phyloP scores from a whole-genome alignment of 768 basidiomycete species.

The Pilatotrama ljubarskyi region DNA sequence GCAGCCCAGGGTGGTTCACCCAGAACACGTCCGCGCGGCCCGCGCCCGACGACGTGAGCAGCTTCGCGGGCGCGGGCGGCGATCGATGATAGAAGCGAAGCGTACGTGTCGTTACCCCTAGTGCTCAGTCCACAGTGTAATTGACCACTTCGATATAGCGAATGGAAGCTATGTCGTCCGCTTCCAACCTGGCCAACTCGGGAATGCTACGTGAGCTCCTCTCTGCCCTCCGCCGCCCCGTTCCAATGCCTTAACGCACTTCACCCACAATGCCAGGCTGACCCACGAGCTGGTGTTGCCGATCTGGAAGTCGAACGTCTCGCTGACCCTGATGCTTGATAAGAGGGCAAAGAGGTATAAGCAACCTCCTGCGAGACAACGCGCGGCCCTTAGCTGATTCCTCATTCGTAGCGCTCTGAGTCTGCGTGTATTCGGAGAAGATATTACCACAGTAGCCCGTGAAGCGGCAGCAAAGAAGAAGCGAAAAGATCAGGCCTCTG shows the following conservation, averaged over 20 bases:
- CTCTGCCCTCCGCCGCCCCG: slow-evolving; percentile 4
- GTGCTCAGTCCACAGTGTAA: neutral
- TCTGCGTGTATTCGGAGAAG: slow-evolving; percentile 78
- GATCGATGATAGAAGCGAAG: slow-evolving; percentile 48
- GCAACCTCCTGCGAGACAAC: neutral
- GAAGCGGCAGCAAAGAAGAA: slow-evolving; percentile 35
- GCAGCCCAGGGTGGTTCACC: slow-evolving; percentile 38
- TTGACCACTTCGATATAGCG: slow-evolving; percentile 38
- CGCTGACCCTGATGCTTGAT: slow-evolving; percentile 90
- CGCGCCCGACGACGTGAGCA: slow-evolving; percentile 53
- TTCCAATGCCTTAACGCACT: neutral
- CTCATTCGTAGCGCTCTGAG: slow-evolving; percentile 69
- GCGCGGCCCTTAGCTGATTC: neutral
- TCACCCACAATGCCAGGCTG: slow-evolving; percentile 43
- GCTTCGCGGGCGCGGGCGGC: slow-evolving; percentile 38
- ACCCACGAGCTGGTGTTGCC: slow-evolving; percentile 87
- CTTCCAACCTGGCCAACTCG: slow-evolving; percentile 56
- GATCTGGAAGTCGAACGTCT: slow-evolving; percentile 91
- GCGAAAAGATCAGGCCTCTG: slow-evolving; percentile 8
- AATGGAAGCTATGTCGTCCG: slow-evolving; percentile 73
- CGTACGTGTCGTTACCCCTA: slow-evolving; percentile 42
- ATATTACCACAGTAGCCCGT: slow-evolving; percentile 59
- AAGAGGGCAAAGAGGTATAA: slow-evolving; percentile 87
- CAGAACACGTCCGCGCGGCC: slow-evolving; percentile 55
- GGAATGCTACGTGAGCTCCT: slow-evolving; percentile 55